phyloP scores from a whole-genome alignment of 352 stramenopile species.

The Phytophthora melonis region DNA sequence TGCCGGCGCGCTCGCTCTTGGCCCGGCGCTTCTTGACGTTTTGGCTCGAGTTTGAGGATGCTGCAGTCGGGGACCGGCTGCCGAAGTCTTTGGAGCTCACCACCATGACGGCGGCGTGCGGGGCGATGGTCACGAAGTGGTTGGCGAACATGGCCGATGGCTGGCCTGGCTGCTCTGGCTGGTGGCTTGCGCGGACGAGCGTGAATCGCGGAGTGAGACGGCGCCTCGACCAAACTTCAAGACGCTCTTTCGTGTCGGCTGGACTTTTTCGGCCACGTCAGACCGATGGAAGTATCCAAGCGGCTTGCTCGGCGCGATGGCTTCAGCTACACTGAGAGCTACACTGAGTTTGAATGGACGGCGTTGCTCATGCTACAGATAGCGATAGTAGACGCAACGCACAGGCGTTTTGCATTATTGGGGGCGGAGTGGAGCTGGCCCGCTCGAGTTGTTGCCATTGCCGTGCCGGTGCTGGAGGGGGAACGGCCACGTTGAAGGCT shows the following conservation, averaged over 20 bases:
- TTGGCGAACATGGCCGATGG: conserved; percentile 39
- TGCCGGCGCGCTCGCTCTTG: conserved; percentile 27
- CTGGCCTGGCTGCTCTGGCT: neutral
- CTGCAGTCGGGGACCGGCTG: conserved; percentile 4
- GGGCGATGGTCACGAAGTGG: conserved; percentile 46
- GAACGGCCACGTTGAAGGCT: conserved; percentile 17
- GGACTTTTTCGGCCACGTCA: conserved; percentile 16
- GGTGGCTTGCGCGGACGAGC: conserved; percentile 8
- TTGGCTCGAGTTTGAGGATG: neutral
- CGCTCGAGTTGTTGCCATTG: neutral
- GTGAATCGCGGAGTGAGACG: conserved; percentile 43
- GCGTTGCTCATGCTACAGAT: neutral
- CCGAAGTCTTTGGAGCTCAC: conserved; percentile 18
- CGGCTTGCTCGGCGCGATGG: conserved; percentile 3
- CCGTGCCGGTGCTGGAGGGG: neutral
- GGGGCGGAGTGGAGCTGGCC: neutral
- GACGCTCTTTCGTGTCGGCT: conserved; percentile 22
- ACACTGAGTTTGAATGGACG: neutral
- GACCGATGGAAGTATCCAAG: neutral
- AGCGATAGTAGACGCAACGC: neutral
- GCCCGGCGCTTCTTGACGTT: conserved; percentile 21
- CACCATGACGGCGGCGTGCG: conserved; percentile 37
- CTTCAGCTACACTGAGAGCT: neutral
- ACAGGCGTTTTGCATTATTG: neutral
- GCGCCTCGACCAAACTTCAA: conserved; percentile 28